Base-by-base conservation (phyloP, 2,329 filamentous ascomycete genomes). In the Pyrenophora teres region DNA sequence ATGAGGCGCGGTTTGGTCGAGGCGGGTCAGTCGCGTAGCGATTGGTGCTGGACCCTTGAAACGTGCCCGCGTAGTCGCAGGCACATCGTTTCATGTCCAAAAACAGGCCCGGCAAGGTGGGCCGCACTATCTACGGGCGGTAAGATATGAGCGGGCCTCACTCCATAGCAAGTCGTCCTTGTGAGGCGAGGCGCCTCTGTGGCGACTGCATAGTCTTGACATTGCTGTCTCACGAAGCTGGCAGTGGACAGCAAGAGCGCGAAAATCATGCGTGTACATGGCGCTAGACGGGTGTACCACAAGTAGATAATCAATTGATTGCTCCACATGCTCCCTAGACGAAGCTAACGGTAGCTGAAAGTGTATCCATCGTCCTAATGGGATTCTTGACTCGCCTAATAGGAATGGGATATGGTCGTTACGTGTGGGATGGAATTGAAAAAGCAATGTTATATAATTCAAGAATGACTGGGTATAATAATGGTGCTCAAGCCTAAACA, bases 11-110 rank as follows among this genome's bases (percentile, higher is more conserved):
- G 59, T 72, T 62, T 69, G 65, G 60, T 55, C 44, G 56, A 56
- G 46, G 56, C 56, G 57, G 57, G 53, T 58, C 44, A 54, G 60
- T 64, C 63, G 65, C 63, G 60, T 63, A 69, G 45, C 61, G 59
- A 74, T 74, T 74, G 72, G 72, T 46, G 46, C 49, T 50, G 61
- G 59, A 50, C 31, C 62, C 57, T 61, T 65, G 54, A 56, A 65
- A 63, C 67, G 53, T 56, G 62, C 44, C 56, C 59, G 62, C 51
- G 56, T 50, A 55, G 46, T 41, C 43, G 61, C 59, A 53, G 37
- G 61, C 59, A 48, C 51, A 8, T 35, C 59, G 69, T 73, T 73
- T 72, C 69, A 72, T 52, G 54, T 60, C 56, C 53, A 57, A 52
- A 66, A 67, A 65, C 63, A 57, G 58, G 7, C 9, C 27, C 52